Evolutionary conservation across 352 stramenopile genomes (phyloP).

Genomic region (Nothophytophthora sp.): DNA sequence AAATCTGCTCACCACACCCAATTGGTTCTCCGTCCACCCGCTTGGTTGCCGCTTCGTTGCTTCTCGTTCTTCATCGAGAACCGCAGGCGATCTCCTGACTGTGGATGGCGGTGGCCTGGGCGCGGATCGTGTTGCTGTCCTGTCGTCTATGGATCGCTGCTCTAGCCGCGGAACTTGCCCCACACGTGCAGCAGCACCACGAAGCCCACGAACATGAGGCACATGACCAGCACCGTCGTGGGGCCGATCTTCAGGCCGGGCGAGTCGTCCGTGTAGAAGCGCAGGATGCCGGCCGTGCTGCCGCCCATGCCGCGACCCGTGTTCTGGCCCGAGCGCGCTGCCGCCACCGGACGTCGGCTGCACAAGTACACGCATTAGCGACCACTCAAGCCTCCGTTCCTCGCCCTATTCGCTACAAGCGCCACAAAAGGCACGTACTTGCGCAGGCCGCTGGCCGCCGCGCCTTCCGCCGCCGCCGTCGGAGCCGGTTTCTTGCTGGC

Average conservation of each 20-base stretch:
- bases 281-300: constrained; percentile 92
- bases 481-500: constrained; percentile 70
- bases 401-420: no score
- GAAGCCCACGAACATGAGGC: constrained; percentile 95
- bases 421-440: constrained; percentile 62
- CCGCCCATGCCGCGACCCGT: constrained; percentile 83
- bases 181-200: constrained; percentile 97
- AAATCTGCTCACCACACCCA: constrained; percentile 25
- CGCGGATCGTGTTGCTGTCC: constrained; percentile 17
- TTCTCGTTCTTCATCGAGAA: no score
- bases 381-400: no score
- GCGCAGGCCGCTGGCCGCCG: constrained; percentile 68
- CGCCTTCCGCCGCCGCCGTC: constrained; percentile 55
- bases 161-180: constrained; percentile 95
- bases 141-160: constrained; percentile 27
- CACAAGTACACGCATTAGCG: no score
- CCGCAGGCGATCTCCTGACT: no score
- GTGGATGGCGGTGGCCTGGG: no score
- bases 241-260: constrained; percentile 96
- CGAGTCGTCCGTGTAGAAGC: constrained; percentile 98
- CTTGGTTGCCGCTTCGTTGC: no score
- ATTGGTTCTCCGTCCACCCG: not conserved
- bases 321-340: constrained; percentile 51
- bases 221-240: constrained; percentile 95
- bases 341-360: constrained; percentile 59